Percentiles rank a stretch among this genome's conserved stretches.
These are phyloP conservation scores for Nitzschia palea DNA, from an alignment of 108 stramenopile genomes.

Conservation along the genomic window DNA sequence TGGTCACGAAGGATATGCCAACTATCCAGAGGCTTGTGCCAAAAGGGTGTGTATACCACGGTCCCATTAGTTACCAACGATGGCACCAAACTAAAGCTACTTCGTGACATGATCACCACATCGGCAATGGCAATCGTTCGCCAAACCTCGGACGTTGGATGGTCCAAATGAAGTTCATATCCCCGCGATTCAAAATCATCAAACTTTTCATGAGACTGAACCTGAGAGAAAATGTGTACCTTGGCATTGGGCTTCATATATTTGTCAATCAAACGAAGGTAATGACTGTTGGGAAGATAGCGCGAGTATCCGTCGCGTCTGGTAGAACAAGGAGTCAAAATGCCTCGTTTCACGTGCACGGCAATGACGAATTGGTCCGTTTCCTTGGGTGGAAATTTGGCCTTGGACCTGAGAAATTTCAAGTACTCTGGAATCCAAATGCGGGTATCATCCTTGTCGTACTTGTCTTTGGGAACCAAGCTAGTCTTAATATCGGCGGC, in stretches of 20 bases:
- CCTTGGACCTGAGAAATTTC: not conserved
- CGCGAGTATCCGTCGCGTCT: not conserved
- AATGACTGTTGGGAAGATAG: constrained; percentile 41
- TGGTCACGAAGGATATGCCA: constrained; percentile 20
- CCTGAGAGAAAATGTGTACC: constrained; percentile 23
- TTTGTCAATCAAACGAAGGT: constrained; percentile 20
- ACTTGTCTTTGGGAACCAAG: not conserved
- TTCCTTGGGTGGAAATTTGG: constrained; percentile 3
- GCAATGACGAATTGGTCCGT: constrained; percentile 20
- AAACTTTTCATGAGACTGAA: constrained; percentile 10
- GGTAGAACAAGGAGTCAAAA: constrained; percentile 24
- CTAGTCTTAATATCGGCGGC: not conserved
- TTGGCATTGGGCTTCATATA: constrained; percentile 9
- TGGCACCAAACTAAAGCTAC: constrained; percentile 36
- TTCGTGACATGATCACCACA: constrained; percentile 36
- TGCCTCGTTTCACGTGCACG: constrained; percentile 39
- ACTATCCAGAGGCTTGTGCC: constrained; percentile 18
- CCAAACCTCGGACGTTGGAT: constrained; percentile 27
- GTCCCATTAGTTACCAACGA: constrained; percentile 17
- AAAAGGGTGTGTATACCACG: constrained; percentile 42
- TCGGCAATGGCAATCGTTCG: constrained; percentile 24
- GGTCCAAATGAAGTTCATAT: constrained; percentile 31
- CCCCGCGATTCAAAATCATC: constrained; percentile 24
- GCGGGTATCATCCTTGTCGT: constrained; percentile 12
- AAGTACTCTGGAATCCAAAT: constrained; percentile 21